Evolutionary conservation across 352 stramenopile genomes (phyloP), one percentile per base, ranked within the genome.

Genomic region (Globisporangium uncinulatum): DNA sequence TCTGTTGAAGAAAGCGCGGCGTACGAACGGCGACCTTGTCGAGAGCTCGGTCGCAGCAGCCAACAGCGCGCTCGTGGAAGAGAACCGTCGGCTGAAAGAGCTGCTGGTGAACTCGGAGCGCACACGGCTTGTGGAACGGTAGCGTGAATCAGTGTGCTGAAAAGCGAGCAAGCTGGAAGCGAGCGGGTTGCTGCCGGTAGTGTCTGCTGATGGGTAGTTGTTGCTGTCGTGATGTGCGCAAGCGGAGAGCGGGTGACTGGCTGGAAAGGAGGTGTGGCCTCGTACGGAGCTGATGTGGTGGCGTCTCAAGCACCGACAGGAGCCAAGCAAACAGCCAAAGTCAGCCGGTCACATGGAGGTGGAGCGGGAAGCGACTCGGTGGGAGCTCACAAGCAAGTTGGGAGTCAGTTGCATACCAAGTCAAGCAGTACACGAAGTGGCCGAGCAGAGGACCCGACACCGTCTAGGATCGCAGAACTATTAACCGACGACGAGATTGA

Each of bases 61-160:
- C 1, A 86, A 83, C 56, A 69, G 43, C 20, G 72, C 76, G n/a
- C 62, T 89, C 20, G 34, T 87, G 11, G 74, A 86, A 56, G 79
- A 89, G 61, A 89, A 89, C 54, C 67, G 68, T 15, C 68, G 76
- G 1, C 56, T 89, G 9, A 89, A 84, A 34, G 76, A 84, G 53
- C 47, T 87, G 31, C 53, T 89, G 9, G 68, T 81, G 47, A 61
- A 86, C 29, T 81, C 76, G 4, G 70, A 83, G 52, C 74, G 65
- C 9, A 79, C 68, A 57, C 72, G 69, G 13, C 57, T 73, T 29
- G 54, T 68, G 0, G 74, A 86, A 32, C 66, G 71, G 77, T 87
- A 57, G 17, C 36, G 14, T 15, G 31, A 29, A 9, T 5, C 49
- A 15, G 8, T 49, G 36, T 15, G 53, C 17, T 46, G 9, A 43